Base-by-base conservation (phyloP, 2,329 filamentous ascomycete genomes). In the Sporothrix luriei region DNA sequence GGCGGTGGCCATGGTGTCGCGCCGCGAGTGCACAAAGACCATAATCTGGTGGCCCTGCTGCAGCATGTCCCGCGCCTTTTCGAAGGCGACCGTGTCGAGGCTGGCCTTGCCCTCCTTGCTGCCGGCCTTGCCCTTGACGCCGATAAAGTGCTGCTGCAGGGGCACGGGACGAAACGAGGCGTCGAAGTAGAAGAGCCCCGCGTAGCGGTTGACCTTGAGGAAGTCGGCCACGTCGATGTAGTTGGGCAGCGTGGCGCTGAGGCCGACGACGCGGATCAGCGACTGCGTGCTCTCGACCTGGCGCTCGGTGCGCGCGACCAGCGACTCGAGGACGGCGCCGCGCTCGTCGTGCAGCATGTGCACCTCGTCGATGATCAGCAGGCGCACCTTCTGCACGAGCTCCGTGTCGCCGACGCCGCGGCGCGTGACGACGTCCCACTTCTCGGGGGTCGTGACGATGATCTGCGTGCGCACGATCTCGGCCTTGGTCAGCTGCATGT, bases 261-360 rank as follows among this genome's bases (percentile, higher is more conserved):
- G 86, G 21, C 96, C 95, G 62, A 99, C 88, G 70, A 99, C 97
- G 29, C 96, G 92, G 76, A 99, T 99, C 62, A 99, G 84, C 1
- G 93, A 97, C 78, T 99, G 95, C 0, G 95, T 99, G 78, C 94
- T 97, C 80, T 99, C 96, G 0, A 99, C 96, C 76, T 99, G 95
- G 73, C 95, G 86, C 80, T 98, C 91, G 0, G 96, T 99, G 75
- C 95, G 88, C 13, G 95, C 95, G 19, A 99, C 96, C 26, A 99
- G 84, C 6, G 94, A 97, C 78, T 99, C 95, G 38, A 99, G 85
- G 0, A 99, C 96, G 14, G 96, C 93, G 76, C 95, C 95, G 78
- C 95, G 89, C 79, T 98, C 95, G 78, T 99, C 95, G 76, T 99
- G 96, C 75, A 99, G 89, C 96, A 99, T 99, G 77, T 99, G 95